Evolutionary conservation across 164 flowering plant species (phyloP), one percentile per base, ranked within the genome.

Genomic region (Magnolia changhungtana): DNA sequence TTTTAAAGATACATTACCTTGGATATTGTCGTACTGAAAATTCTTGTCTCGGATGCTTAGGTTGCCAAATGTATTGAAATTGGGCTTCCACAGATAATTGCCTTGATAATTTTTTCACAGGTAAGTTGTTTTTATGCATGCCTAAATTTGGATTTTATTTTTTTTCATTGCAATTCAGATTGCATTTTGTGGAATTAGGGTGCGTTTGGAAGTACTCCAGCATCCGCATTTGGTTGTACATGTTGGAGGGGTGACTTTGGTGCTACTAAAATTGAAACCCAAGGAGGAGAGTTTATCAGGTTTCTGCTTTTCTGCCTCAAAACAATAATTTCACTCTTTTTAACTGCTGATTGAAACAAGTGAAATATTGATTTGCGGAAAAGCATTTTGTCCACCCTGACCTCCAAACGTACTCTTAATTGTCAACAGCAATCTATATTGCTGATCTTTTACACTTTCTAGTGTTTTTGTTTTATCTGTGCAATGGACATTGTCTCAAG

Each of bases 1-100:
- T 37, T 37, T 37, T 37, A 37, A 37, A 37, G 45, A 37, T 4
- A 4, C 45, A 37, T 37, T 37, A 37, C 7, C 45, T 37, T 37
- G 45, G 45, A 37, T 37, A 37, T 37, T 37, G 45, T 3, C 0
- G 45, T 37, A 37, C 45, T 37, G 45, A 37, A 37, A 64, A 75
- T 72, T 50, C 63, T 0, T 75, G n/a, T 64, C 69, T 69, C 71
- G 24, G 50, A 21, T 78, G 31, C 79, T 7, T 79, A 95, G 98
- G 86, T 91, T 77, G 90, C 95, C n/a, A 91, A 90, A 81, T 95
- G 98, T 72, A 85, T 93, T 70, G 98, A 95, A 84, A 89, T 95
- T 81, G 98, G 98, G 45, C 85, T 95, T 69, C 98, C 98, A 3
- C 86, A 87, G 75, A 84, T 95, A 77, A 84, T 95, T 82, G 29